phyloP scores from a whole-genome alignment of 2,329 filamentous ascomycete genomes.

The Pseudonectria foliicola region DNA sequence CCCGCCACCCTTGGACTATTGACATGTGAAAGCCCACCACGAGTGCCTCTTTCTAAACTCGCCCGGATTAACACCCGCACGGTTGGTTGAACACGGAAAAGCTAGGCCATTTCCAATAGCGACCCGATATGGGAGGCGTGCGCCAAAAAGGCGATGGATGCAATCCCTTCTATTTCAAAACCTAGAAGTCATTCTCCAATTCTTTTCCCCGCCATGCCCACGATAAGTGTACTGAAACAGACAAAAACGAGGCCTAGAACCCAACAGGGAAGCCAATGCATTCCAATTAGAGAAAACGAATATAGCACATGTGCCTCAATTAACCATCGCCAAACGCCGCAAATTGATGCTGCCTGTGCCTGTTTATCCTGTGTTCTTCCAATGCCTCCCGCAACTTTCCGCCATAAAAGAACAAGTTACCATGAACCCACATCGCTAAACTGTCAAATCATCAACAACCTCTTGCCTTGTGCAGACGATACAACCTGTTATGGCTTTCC shows the following conservation, averaged over 20 bases:
- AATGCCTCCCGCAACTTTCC: constrained; percentile 5
- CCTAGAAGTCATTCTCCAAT: constrained; percentile 3
- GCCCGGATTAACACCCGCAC: too few relatives aligned
- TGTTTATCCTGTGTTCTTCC: too few relatives aligned
- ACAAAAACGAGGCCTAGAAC: too few relatives aligned
- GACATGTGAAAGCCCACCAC: constrained; percentile 18
- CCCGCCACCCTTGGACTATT: constrained; percentile 4
- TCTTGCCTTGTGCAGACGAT: constrained; percentile 3
- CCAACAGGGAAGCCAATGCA: too few relatives aligned
- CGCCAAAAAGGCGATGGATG: constrained; percentile 1
- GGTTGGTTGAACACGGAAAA: too few relatives aligned
- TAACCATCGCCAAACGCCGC: too few relatives aligned
- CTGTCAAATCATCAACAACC: constrained; percentile 7
- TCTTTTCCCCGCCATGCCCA: background rate
- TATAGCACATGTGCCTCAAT: too few relatives aligned
- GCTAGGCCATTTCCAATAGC: constrained; percentile 11
- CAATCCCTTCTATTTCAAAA: too few relatives aligned
- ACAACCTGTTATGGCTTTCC: constrained; percentile 4
- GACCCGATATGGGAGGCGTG: constrained; percentile 6
- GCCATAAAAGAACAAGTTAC: constrained; percentile 15
- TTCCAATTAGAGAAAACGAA: too few relatives aligned
- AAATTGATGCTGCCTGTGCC: too few relatives aligned
- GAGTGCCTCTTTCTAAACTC: constrained; percentile 1
- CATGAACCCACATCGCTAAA: constrained; percentile 10
- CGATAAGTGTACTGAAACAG: too few relatives aligned